phyloP scores from a whole-genome alignment of 2,329 filamentous ascomycete species.

The Gnomoniopsis smithogilvyi region DNA sequence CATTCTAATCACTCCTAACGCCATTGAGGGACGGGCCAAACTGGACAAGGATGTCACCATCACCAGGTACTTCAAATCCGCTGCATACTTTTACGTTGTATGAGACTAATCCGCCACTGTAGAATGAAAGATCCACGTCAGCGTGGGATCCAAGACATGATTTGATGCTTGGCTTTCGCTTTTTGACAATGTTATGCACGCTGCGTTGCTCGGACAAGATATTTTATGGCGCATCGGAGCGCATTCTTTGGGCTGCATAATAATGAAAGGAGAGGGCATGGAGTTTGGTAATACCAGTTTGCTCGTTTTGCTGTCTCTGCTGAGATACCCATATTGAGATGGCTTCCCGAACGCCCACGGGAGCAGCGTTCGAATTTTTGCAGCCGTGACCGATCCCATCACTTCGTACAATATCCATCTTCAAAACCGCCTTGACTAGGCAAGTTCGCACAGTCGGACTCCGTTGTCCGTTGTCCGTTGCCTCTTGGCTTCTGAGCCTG shows the following conservation, averaged over 20 bases:
- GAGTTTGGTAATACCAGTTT: not conserved
- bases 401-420: too few relatives aligned
- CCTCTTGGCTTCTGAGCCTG: too few relatives aligned
- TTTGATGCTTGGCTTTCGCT: not conserved
- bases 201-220: not conserved
- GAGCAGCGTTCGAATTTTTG: not conserved
- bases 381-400: not conserved
- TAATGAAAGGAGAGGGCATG: not conserved
- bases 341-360: not conserved
- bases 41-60: slow-evolving; percentile 72
- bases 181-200: not conserved
- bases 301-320: not conserved
- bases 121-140: slow-evolving; percentile 61
- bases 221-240: not conserved
- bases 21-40: slow-evolving; percentile 60
- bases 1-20: slow-evolving; percentile 93
- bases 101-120: slow-evolving; percentile 2
- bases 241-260: not conserved
- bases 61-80: slow-evolving; percentile 54
- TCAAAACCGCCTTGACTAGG: too few relatives aligned
- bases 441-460: too few relatives aligned
- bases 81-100: not conserved
- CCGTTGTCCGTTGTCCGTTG: too few relatives aligned
- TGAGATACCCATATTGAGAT: not conserved
- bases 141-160: slow-evolving; percentile 36